Evolutionary conservation across 176 grass and related monocot genomes (phyloP).

Genomic region (Aegilops longissima): DNA sequence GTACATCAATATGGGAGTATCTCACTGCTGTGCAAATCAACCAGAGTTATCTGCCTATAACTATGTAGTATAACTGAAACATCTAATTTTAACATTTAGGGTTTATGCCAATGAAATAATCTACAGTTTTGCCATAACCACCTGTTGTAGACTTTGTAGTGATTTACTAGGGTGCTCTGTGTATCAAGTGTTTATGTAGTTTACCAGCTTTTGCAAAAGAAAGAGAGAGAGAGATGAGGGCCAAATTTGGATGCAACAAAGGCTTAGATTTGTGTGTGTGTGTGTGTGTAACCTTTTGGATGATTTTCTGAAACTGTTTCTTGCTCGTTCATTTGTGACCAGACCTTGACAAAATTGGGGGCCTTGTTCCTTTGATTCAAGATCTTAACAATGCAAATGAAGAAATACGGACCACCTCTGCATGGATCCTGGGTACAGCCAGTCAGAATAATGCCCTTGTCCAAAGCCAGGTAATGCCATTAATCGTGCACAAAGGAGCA

Average conservation of each 20-base stretch:
- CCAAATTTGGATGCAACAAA: background rate
- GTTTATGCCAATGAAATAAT: background rate
- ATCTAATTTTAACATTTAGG: background rate
- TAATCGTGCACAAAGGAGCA: background rate
- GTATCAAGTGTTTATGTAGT: background rate
- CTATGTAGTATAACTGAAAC: background rate
- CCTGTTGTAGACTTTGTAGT: background rate
- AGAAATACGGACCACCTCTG: constrained; percentile 62
- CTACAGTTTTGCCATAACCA: background rate
- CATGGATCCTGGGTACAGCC: constrained; percentile 88
- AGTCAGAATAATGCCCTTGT: constrained; percentile 82
- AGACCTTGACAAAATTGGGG: constrained; percentile 92
- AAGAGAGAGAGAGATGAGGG: background rate
- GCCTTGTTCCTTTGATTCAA: constrained; percentile 66
- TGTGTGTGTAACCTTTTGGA: background rate
- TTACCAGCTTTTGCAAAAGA: background rate
- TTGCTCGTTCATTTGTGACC: constrained; percentile 20
- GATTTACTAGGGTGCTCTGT: background rate
- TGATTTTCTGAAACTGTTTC: constrained; percentile 11
- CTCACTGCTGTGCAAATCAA: constrained; percentile 9
- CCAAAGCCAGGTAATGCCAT: constrained; percentile 72
- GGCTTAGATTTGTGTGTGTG: background rate
- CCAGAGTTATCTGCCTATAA: background rate
- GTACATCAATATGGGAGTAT: background rate
- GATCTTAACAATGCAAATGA: constrained; percentile 66